Base-by-base conservation (phyloP, 2,329 filamentous ascomycete species). In the Fusarium oxysporum region DNA sequence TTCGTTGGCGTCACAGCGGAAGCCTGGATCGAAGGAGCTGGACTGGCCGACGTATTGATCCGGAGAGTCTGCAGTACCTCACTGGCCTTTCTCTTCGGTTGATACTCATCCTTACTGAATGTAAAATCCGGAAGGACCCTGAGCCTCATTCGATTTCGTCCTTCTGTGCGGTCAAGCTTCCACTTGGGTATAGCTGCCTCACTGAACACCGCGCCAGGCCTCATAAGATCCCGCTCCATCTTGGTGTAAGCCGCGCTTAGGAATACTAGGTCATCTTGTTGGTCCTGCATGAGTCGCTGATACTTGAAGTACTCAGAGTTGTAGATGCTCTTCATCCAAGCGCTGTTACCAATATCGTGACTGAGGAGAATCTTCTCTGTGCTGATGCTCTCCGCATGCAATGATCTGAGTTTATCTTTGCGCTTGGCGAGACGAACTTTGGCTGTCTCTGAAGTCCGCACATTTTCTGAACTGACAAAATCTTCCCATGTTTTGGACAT, bases 281-380 rank as follows among this genome's bases (percentile, higher is more conserved):
- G 94, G 77, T 99, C 97, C 81, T 99, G 96, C 60, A 95, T 84
- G 21, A 93, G 88, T 70, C 96, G 89, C 80, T 98, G 96, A 73
- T 97, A 92, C 80, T 97, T 98, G 78, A 96, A 89, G 73, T 96
- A 92, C 80, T 99, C 96, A 0, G 96, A 94, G 54, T 92, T 91
- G 81, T 96, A 96, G 44, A 99, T 97, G 77, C 97, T 98, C 76
- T 95, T 94, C 85, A 96, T 93, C 96, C 96, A 99, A 66, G 96
- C 92, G 44, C 90, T 92, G 62, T 96, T 96, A 1, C 94, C 93
- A 73, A 93, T 91, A 77, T 97, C 94, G 78, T 98, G 96, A n/a
- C 91, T 91, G 60, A 92, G 86, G 65, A 95, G 88, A 21, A 92
- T 86, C 71, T 92, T 93, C 23, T 97, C 93, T 14, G 88, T 88